phyloP scores from a whole-genome alignment of 106 monocot species.

The Posidonia australis region DNA sequence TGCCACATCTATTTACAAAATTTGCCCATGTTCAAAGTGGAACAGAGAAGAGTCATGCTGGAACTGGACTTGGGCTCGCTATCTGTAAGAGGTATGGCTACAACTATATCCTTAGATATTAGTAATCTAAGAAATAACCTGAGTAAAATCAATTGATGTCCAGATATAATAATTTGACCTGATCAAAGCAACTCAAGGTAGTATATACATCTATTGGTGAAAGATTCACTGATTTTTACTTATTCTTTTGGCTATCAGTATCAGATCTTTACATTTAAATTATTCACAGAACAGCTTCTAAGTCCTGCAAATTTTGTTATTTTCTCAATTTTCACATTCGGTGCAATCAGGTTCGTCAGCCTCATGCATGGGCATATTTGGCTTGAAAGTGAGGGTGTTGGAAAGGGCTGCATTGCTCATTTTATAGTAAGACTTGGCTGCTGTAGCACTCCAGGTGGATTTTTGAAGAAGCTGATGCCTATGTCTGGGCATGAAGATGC shows the following conservation, averaged over 20 bases:
- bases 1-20: conserved; percentile 70
- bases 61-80: conserved; percentile 82
- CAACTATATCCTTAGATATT: too few relatives aligned
- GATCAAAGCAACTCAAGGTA: too few relatives aligned
- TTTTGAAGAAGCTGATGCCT: neutral
- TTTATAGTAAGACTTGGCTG: conserved; percentile 73
- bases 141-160: too few relatives aligned
- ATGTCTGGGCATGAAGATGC: neutral
- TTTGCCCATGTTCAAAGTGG: conserved; percentile 48
- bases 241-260: too few relatives aligned
- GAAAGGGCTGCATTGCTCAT: conserved; percentile 73
- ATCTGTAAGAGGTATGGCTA: conserved; percentile 76
- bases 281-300: neutral
- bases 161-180: too few relatives aligned
- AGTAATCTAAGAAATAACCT: too few relatives aligned
- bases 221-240: too few relatives aligned
- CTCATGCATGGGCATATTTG: conserved; percentile 87
- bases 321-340: neutral
- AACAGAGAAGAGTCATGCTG: conserved; percentile 36
- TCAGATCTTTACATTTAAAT: too few relatives aligned
- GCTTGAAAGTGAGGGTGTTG: conserved; percentile 86
- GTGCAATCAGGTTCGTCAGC: conserved; percentile 47
- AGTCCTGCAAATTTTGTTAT: neutral
- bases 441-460: conserved; percentile 21
- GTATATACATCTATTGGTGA: too few relatives aligned